Base-by-base conservation (phyloP, 139 green algal species). In the Chlamydomonas schloesseri region DNA sequence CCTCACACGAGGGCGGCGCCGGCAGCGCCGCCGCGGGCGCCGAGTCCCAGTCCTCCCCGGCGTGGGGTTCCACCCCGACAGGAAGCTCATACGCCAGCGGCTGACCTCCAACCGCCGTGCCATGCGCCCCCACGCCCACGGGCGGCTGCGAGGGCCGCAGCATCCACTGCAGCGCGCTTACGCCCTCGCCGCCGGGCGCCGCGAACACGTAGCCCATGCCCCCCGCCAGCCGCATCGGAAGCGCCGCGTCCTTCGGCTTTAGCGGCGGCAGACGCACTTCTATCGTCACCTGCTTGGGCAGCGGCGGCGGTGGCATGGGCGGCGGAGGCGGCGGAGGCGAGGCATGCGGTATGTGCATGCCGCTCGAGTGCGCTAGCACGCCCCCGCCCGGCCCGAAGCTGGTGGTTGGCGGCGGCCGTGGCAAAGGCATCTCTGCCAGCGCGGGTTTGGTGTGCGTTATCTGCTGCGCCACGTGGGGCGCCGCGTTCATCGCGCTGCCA, bases 261-360 rank as follows among this genome's bases (percentile, higher is more conserved):
- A 89, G 50, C 10, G 85, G 85, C 20, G 85, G 85, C 68, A 89
- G 85, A 21, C 85, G 85, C 33, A 89, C 80, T 50, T 86, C 80
- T 1, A 86, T 31, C 20, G 47, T 70, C 1, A 86, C 58, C 31
- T 86, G 80, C 11, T 33, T 21, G 28, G 80, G 80, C 80, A 78
- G 80, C 2, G 80, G 67, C 31, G 53, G 8, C 29, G 24, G 13
- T 5, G 60, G 3, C 2, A 34, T 17, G 10, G 55, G 55, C 64
- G 28, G 64, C 64, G 64, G 64, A 13, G 64, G 64, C 64, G 64
- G 23, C 17, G 64, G 26, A 13, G 64, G 13, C 64, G 28, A 11
- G 64, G 28, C 9, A 10, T 31, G 24, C 24, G 64, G 3, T 31
- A 42, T 26, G 11, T 29, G n/a, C 67, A 72, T 50, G 8, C 6